These are phyloP conservation scores for Diaporthe nobilis DNA, from an alignment of 2,329 filamentous ascomycete genomes.

Conservation along the genomic window DNA sequence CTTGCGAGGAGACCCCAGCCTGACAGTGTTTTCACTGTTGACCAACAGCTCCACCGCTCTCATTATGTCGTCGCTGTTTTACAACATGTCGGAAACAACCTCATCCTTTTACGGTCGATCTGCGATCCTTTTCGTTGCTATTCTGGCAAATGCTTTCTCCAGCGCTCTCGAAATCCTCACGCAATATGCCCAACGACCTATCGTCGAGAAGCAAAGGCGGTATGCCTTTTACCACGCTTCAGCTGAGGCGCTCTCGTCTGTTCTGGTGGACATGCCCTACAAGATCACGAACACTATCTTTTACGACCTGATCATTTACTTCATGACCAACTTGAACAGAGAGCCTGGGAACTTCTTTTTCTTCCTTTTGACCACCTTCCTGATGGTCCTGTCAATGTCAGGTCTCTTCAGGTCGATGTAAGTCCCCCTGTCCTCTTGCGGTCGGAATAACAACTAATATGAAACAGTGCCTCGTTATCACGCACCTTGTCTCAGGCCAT, in stretches of 20 bases:
- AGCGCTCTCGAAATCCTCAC: conserved; percentile 87
- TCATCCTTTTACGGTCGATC: conserved; percentile 85
- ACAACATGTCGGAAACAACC: conserved; percentile 76
- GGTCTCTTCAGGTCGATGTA: conserved; percentile 75
- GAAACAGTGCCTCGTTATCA: conserved; percentile 82
- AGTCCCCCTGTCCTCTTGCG: not conserved
- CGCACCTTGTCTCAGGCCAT: conserved; percentile 77
- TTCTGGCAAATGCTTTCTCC: conserved; percentile 87
- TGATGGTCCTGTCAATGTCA: conserved; percentile 82
- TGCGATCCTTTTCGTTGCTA: conserved; percentile 87
- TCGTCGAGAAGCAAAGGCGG: conserved; percentile 89
- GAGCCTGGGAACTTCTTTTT: conserved; percentile 86
- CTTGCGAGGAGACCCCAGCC: conserved; percentile 80
- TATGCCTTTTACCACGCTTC: conserved; percentile 97
- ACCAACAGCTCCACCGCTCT: conserved; percentile 83
- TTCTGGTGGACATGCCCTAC: conserved; percentile 88
- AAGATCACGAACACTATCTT: conserved; percentile 80
- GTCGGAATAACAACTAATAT: conserved; percentile 44
- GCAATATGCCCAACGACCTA: conserved; percentile 88
- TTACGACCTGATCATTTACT: conserved; percentile 88
- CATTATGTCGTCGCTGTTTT: conserved; percentile 86
- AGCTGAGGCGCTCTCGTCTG: conserved; percentile 88
- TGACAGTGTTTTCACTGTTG: conserved; percentile 77
- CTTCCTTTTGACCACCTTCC: conserved; percentile 83
- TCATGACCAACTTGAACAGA: conserved; percentile 85